A percentile compares a stretch with the other conserved stretches of the same genome.
Evolutionary conservation across 306 rosid genomes (phyloP).

Genomic region (Pueraria montana): DNA sequence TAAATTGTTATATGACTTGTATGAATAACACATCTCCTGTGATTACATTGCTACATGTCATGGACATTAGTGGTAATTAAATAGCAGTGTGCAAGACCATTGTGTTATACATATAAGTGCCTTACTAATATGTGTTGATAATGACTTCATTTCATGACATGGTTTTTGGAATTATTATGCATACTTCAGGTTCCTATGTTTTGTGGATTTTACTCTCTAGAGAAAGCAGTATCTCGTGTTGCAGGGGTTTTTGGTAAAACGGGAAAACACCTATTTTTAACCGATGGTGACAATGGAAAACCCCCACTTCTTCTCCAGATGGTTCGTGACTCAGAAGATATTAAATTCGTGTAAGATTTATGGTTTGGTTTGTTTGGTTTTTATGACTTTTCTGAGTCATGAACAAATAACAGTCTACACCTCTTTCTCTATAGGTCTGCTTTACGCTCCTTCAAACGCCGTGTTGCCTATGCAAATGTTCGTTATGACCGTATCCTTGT

Average conservation of each 20-base stretch:
- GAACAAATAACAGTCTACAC: slow-evolving; percentile 10
- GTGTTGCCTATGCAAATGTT: slow-evolving; percentile 85
- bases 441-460: slow-evolving; percentile 78
- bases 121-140: slow-evolving; percentile 19
- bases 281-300: slow-evolving; percentile 69
- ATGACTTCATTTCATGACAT: slow-evolving; percentile 39
- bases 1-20: too few species aligned
- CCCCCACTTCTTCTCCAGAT: slow-evolving; percentile 91
- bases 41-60: too few species aligned
- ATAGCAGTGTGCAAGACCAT: too few species aligned
- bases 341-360: slow-evolving; percentile 75
- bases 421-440: slow-evolving; percentile 75
- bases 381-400: slow-evolving; percentile 10
- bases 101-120: background rate
- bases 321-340: slow-evolving; percentile 74
- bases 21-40: too few species aligned
- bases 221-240: slow-evolving; percentile 66
- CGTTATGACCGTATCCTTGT: slow-evolving; percentile 83
- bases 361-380: slow-evolving; percentile 29
- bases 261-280: slow-evolving; percentile 79
- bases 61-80: too few species aligned
- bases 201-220: slow-evolving; percentile 73
- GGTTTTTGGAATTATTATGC: slow-evolving; percentile 46
- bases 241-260: slow-evolving; percentile 77
- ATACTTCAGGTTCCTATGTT: slow-evolving; percentile 75